Conservation (phyloP, 1,284 basidiomycete species). For the Sutorius eximius region DNA sequence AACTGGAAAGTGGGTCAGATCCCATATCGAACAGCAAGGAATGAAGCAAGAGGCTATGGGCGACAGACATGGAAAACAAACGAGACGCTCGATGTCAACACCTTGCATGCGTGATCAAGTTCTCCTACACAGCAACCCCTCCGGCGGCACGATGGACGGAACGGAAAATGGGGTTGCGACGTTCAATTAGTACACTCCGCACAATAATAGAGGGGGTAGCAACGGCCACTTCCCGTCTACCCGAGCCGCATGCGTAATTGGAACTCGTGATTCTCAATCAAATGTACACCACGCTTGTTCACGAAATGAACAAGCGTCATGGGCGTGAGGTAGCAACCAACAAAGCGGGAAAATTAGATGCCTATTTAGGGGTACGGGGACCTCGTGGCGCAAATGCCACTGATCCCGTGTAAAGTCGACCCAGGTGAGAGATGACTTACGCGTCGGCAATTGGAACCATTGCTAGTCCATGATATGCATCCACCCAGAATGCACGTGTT, state of each 20-base stretch:
- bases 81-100: not conserved
- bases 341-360: not conserved
- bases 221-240: slow-evolving; percentile 20
- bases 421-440: slow-evolving; percentile 44
- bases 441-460: slow-evolving; percentile 91
- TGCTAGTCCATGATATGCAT: slow-evolving; percentile 80
- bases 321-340: slow-evolving; percentile 12
- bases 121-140: not conserved
- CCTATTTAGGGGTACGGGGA: slow-evolving; percentile 13
- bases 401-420: slow-evolving; percentile 4
- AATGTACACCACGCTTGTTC: slow-evolving; percentile 10
- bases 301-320: slow-evolving; percentile 16
- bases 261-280: slow-evolving; percentile 22
- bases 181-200: slow-evolving; percentile 7
- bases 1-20: slow-evolving; percentile 44
- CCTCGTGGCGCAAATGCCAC: slow-evolving; percentile 20
- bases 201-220: slow-evolving; percentile 17
- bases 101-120: not conserved
- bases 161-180: not conserved
- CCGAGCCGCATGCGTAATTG: slow-evolving; percentile 11
- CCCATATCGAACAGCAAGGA: not conserved
- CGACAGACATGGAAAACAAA: not conserved
- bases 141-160: not conserved
- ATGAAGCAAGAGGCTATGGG: not conserved
- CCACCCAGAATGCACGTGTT: slow-evolving; percentile 85